Evolutionary conservation across 371 early-diverging fungal genomes (phyloP), one percentile per base, ranked within the genome.

Genomic region (Lichtheimia hyalospora): DNA sequence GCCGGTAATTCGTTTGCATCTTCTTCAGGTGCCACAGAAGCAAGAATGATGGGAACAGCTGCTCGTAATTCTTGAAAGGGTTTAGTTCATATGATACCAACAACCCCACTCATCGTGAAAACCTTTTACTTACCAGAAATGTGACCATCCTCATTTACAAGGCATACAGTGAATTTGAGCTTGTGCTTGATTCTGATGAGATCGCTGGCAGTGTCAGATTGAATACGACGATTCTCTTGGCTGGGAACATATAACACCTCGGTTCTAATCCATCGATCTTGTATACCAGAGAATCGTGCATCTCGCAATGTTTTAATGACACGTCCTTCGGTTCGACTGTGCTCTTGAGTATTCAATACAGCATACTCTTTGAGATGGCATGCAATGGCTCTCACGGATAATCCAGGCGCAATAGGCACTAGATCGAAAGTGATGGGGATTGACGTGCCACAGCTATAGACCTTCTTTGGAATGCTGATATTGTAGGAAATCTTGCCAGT

Each of bases 141-240:
- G 56, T 80, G 81, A 3, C 81, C 81, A 61, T 80, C 81, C 14
- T 71, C 68, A 61, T 80, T 80, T 12, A 64, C 60, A 8, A 80
- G 43, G 8, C 72, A 68, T 2, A 80, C 75, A 3, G 67, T 72
- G 42, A 77, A 71, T 18, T 74, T 73, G n/a, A 80, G 57, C 49
- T 77, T 75, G 53, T 80, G 81, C 15, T 68, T 71, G n/a, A 75
- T 71, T 34, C 73, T 67, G 48, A 80, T 69, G 14, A 77, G 50
- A 60, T 77, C 75, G 52, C 64, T 65, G 3, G 34, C 4, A 1
- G 66, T 62, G 55, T 79, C 73, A 1, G 71, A 65, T 18, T 69
- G 67, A 14, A 74, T 59, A 2, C 51, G 24, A 5, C 27, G 20
- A 21, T 21, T 21, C 5, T 46, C 21, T n/a, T 46, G n/a, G 20